phyloP scores from a whole-genome alignment of 495 filamentous ascomycete genomes.

The Trichocladium uniseriatum region DNA sequence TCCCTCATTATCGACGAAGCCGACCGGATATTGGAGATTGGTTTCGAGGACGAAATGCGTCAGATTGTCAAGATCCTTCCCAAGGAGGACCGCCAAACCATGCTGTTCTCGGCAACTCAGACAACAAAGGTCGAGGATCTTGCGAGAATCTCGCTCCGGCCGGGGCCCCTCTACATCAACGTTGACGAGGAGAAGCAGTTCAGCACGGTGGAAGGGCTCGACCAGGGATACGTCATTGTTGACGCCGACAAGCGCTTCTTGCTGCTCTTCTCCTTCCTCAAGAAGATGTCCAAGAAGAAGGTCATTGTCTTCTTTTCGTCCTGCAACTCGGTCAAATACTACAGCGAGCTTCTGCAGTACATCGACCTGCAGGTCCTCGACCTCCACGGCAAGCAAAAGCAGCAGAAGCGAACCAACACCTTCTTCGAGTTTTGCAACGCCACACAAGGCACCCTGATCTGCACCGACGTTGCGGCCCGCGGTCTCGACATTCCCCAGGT shows the following conservation, averaged over 20 bases:
- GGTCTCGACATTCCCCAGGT: conserved; percentile 91
- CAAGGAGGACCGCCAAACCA: conserved; percentile 79
- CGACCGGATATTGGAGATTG: conserved; percentile 89
- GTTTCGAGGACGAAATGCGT: conserved; percentile 97
- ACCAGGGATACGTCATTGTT: conserved; percentile 92
- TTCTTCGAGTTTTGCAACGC: conserved; percentile 99
- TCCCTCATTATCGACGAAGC: conserved; percentile 85
- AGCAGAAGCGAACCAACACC: conserved; percentile 91
- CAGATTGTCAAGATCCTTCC: conserved; percentile 96
- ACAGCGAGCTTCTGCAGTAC: conserved; percentile 88
- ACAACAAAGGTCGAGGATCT: conserved; percentile 98
- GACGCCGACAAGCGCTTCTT: conserved; percentile 90
- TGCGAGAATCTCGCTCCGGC: conserved; percentile 82
- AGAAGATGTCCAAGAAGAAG: conserved; percentile 84
- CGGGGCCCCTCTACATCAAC: conserved; percentile 93
- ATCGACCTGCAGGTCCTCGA: conserved; percentile 91
- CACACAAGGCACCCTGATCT: conserved; percentile 78
- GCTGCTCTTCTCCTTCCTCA: conserved; percentile 91
- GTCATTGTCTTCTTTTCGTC: conserved; percentile 95
- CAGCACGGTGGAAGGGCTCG: conserved; percentile 78
- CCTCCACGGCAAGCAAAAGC: conserved; percentile 90
- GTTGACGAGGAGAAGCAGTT: conserved; percentile 51
- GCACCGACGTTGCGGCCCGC: conserved; percentile 91
- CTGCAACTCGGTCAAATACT: conserved; percentile 90
- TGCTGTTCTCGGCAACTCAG: conserved; percentile 95